Base-by-base conservation (phyloP, 345 rosid genomes). In the Eutrema heterophyllum region DNA sequence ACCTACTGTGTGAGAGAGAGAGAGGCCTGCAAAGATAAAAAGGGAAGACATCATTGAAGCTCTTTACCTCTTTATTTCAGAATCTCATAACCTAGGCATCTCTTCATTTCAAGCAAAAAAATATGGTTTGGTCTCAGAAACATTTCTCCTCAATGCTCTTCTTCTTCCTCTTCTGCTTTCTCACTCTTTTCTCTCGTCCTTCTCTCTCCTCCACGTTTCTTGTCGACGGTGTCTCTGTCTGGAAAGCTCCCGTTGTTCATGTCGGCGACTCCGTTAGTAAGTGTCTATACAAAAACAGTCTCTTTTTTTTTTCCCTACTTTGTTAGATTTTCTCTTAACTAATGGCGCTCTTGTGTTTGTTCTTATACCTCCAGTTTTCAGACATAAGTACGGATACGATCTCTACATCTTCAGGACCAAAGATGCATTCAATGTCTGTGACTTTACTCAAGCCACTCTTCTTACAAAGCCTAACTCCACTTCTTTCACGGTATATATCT, bases 371-470 rank as follows among this genome's bases (percentile, higher is more conserved):
- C 30, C 85, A 94, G 98, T 87, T 76, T 94, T 91, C 91, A 88
- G 80, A 65, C 96, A 87, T 83, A 86, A 88, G 89, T 75, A 87
- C 57, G 82, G 75, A 79, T 79, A 83, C 79, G 78, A 71, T 6
- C 92, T 94, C 73, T 91, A 86, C 90, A 94, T 94, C 82, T 91
- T 95, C 89, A 83, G 82, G 81, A 95, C 60, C 79, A 77, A 84
- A 80, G 80, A 83, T 79, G 99, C 97, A 66, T 92, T 85, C 81
- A 71, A 73, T 66, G 83, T 87, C 84, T 95, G 97, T 84, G 82
- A 92, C 80, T 85, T 89, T 82, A 80, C 90, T 67, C 91, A 81
- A 67, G 84, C 99, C 26, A 81, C 92, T 24, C 90, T 84, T 53
- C 97, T 95, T 74, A 88, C 97, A 29, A 87, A 81, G 45, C 83